Percentiles rank a stretch among this genome's conserved stretches.
Evolutionary conservation across 2,329 filamentous ascomycete species (phyloP).

Genomic region (Pseudonectria foliicola): DNA sequence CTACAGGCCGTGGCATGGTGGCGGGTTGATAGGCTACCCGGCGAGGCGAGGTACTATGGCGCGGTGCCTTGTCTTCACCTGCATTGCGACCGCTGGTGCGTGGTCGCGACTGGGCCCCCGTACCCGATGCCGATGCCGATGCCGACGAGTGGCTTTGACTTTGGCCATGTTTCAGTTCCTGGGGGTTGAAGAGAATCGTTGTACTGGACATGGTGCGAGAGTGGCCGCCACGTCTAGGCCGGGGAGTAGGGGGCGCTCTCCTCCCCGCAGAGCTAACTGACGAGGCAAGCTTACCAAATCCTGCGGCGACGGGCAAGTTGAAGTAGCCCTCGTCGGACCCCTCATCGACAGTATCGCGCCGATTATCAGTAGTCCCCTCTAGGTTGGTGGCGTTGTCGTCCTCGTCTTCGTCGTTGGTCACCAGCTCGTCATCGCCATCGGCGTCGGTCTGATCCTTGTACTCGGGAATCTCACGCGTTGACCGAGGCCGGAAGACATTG

Average conservation of each 20-base stretch:
- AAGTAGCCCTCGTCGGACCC: slow-evolving; percentile 47
- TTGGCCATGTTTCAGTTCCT: slow-evolving; percentile 32
- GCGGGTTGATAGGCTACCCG: slow-evolving; percentile 35
- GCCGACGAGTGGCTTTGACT: slow-evolving; percentile 37
- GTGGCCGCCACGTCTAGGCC: slow-evolving; percentile 44
- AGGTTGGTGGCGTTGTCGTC: slow-evolving; percentile 44
- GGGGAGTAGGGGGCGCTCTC: slow-evolving; percentile 25
- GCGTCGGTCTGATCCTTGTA: slow-evolving; percentile 65
- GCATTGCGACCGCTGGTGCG: slow-evolving; percentile 30
- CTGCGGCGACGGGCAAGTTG: slow-evolving; percentile 40
- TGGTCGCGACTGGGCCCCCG: slow-evolving; percentile 24
- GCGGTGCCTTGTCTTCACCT: slow-evolving; percentile 31
- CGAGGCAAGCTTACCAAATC: slow-evolving; percentile 30
- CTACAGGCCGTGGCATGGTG: slow-evolving; percentile 50
- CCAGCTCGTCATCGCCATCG: slow-evolving; percentile 84
- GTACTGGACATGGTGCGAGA: slow-evolving; percentile 70
- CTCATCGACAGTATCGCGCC: slow-evolving; percentile 22
- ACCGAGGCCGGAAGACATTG: slow-evolving; percentile 32
- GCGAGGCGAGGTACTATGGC: slow-evolving; percentile 41
- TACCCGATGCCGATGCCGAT: slow-evolving; percentile 28
- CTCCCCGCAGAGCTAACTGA: slow-evolving; percentile 27
- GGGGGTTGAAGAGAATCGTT: slow-evolving; percentile 78
- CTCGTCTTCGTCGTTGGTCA: slow-evolving; percentile 70
- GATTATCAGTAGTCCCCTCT: slow-evolving; percentile 25
- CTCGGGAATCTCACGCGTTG: slow-evolving; percentile 26